Base-by-base conservation (phyloP, 2,329 filamentous ascomycete genomes). In the Penicillium sp. region DNA sequence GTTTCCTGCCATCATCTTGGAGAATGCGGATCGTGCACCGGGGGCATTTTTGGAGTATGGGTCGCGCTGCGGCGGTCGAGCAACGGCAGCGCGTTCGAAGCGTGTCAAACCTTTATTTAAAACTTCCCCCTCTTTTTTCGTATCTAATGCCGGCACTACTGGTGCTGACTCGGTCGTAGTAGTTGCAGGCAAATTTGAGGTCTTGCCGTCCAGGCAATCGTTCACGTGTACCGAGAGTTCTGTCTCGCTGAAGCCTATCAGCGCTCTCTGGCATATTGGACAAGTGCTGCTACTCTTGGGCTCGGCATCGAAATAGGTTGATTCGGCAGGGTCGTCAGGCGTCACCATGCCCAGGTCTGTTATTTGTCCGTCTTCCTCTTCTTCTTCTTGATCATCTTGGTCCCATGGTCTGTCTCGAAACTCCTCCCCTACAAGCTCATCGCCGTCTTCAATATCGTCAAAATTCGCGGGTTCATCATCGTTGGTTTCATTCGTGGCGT, bases 1-100 rank as follows among this genome's bases (percentile, higher is more conserved):
- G 70, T 97, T 93, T 6, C 87, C 88, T 6, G 93, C 91, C 95
- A 99, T 99, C 60, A 99, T 83, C 72, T 91, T 95, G 2, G 90
- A 89, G 71, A 99, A 99, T 0, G 94, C 95, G 3, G 93, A 96
- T 22, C 80, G 81, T 66, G 57, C 73, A 33, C 58, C 73, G 49
- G 62, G 75, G 61, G 61, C 56, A 35, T 77, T 75, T 13, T 89
- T 72, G 6, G 83, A 81, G 66, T 96, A 91, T 0, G 93, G 93
- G 70, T 91, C 95, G 6, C 86, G 82, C 75, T 97, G 94, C 0
- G 89, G 92, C 1, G 93, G 91, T 64, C 89, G 87, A 0, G 93
- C 86, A 40, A 93, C 83, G 1, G 86, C 84, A 16, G 90, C 87
- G 67, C 85, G 85, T 56, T 89, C 85, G 71, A 89, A 91, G 10